Evolutionary conservation across 345 rosid genomes (phyloP), one percentile per base, ranked within the genome.

Genomic region (Hibiscus mutabilis): DNA sequence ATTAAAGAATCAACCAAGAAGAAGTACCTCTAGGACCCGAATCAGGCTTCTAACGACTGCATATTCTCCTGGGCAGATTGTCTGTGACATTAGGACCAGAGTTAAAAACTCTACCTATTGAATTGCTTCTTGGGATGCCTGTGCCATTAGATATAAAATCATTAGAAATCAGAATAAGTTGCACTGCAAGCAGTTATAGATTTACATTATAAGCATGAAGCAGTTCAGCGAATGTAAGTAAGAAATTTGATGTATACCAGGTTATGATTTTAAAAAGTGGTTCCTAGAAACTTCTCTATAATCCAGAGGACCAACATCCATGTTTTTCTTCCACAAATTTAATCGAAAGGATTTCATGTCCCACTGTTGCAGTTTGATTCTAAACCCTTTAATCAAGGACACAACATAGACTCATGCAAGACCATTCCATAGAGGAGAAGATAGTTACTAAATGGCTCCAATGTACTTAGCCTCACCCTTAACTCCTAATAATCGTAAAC

Each of bases 11-110:
- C 70, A 76, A 72, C 70, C 63, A 46, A 56, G 56, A 66, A 67
- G 42, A 33, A 68, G 46, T 86, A 94, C 99, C 97, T 94, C 99
- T 72, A 94, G 78, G 74, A 91, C 99, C 78, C 97, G 87, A 42
- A 86, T 86, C 82, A 94, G 82, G 85, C 99, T 94, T 88, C 99
- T 87, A 80, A 94, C 84, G 72, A 87, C 92, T 40, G 89, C 82
- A 84, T 91, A 94, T 82, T 91, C 97, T 75, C 97, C 99, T 87
- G 64, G 88, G 99, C 58, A 90, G 76, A 74, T 82, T 84, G 62
- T 87, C 92, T 15, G 85, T 69, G n/a, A 82, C 82, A 80, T 75
- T 75, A 74, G 89, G 84, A 68, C 87, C 90, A 72, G 82, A 71
- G 70, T 89, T 88, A 68, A 64, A 85, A 82, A 95, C 82, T 81